phyloP scores from a whole-genome alignment of 2,329 filamentous ascomycete genomes.

The Rhynchosporium graminicola region DNA sequence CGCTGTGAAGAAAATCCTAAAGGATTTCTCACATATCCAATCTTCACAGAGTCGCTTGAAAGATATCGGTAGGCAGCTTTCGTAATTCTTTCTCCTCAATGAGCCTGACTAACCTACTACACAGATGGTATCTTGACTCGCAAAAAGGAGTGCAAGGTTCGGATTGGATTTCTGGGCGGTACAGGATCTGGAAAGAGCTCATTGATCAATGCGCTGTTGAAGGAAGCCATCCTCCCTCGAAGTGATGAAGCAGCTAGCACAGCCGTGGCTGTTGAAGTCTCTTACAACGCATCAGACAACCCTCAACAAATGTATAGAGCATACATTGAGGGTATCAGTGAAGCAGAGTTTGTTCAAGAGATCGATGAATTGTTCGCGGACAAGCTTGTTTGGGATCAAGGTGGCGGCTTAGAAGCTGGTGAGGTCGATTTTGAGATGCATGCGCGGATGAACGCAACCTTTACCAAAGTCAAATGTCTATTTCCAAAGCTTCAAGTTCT shows the following conservation, averaged over 20 bases:
- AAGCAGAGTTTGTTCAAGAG: too few relatives aligned
- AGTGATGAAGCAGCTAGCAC: slow-evolving; percentile 26
- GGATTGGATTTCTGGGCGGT: slow-evolving; percentile 52
- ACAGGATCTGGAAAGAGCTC: slow-evolving; percentile 66
- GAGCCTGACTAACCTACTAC: neutral
- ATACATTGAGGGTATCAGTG: too few relatives aligned
- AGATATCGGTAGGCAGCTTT: too few relatives aligned
- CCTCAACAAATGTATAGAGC: too few relatives aligned
- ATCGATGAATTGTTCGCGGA: too few relatives aligned
- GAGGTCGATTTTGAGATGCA: slow-evolving; percentile 37
- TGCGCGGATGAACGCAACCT: slow-evolving; percentile 40
- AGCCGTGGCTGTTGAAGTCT: slow-evolving; percentile 26
- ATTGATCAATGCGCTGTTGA: slow-evolving; percentile 53
- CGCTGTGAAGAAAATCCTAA: too few relatives aligned
- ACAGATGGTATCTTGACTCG: slow-evolving; percentile 18
- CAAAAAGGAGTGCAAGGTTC: slow-evolving; percentile 21
- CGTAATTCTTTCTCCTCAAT: too few relatives aligned
- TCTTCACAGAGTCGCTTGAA: too few relatives aligned
- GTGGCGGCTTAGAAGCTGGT: neutral
- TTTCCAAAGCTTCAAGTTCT: slow-evolving; percentile 43
- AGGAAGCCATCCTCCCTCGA: slow-evolving; percentile 21
- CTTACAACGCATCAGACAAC: slow-evolving; percentile 19
- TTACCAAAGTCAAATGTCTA: slow-evolving; percentile 47
- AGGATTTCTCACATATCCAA: too few relatives aligned
- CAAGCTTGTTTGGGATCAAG: too few relatives aligned